Evolutionary conservation across 2,329 filamentous ascomycete genomes (phyloP).

Genomic region (Juglanconis juglandina): DNA sequence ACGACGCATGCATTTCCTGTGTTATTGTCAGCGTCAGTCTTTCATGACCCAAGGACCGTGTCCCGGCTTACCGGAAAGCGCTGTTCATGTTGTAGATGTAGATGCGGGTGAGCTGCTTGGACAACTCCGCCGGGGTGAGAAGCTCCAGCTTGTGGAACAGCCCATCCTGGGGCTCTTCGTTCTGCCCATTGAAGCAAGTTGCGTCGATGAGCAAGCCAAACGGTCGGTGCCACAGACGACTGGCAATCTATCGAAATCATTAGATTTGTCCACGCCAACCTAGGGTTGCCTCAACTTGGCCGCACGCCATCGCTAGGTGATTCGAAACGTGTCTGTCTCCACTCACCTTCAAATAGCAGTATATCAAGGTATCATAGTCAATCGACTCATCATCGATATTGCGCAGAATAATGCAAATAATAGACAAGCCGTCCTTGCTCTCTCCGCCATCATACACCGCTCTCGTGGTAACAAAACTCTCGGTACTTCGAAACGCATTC

Average conservation of each 20-base stretch:
- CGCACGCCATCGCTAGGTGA: background rate
- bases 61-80: conserved; percentile 52
- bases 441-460: conserved; percentile 70
- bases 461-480: conserved; percentile 61
- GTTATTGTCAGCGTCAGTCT: background rate
- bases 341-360: conserved; percentile 63
- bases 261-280: background rate
- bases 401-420: conserved; percentile 66
- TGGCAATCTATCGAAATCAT: conserved; percentile 52
- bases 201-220: conserved; percentile 67
- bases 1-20: conserved; percentile 61
- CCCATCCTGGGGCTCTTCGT: conserved; percentile 59
- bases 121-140: conserved; percentile 59
- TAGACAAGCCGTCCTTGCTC: conserved; percentile 66
- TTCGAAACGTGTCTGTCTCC: background rate
- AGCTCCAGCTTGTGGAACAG: conserved; percentile 62
- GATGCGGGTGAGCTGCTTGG: conserved; percentile 55
- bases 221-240: conserved; percentile 65
- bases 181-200: conserved; percentile 66
- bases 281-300: background rate
- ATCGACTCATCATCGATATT: conserved; percentile 64
- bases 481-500: conserved; percentile 63
- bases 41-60: background rate
- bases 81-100: conserved; percentile 75
- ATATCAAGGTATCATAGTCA: conserved; percentile 63